These are phyloP conservation scores for Aspergillus luchuensis DNA, from an alignment of 2,329 filamentous ascomycete species.

Conservation along the genomic window DNA sequence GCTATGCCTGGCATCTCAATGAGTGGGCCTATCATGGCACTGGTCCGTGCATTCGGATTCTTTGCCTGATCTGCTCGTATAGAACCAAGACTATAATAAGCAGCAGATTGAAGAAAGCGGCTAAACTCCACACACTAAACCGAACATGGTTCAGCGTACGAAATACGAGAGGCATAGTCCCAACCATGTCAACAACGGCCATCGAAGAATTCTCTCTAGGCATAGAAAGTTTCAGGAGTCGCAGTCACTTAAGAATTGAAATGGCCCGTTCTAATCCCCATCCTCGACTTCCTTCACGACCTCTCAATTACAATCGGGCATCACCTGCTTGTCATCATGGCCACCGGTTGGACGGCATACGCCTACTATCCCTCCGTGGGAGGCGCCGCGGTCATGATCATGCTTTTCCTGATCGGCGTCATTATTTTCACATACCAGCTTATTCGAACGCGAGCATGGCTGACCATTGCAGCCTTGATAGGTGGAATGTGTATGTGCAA, in stretches of 20 bases:
- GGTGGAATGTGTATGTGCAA: neutral
- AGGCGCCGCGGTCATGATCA: slow-evolving; percentile 2
- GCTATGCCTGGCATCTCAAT: too few species aligned
- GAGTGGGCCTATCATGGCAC: too few species aligned
- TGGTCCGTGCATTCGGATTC: too few species aligned
- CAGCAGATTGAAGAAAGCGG: too few species aligned
- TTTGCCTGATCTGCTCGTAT: too few species aligned
- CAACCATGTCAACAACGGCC: neutral
- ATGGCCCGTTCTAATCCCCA: neutral
- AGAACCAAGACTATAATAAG: too few species aligned
- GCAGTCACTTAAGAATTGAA: neutral
- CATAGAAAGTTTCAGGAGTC: neutral
- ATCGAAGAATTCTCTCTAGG: neutral
- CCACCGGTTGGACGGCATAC: slow-evolving; percentile 5
- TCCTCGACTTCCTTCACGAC: neutral
- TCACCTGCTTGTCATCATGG: neutral
- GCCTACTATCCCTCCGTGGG: slow-evolving; percentile 8
- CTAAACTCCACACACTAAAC: neutral
- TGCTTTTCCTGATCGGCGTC: neutral
- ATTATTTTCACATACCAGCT: slow-evolving; percentile 5
- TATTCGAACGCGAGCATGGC: slow-evolving; percentile 4
- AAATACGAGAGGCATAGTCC: neutral
- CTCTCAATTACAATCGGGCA: too few species aligned
- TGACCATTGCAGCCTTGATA: slow-evolving; percentile 6
- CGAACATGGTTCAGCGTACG: slow-evolving; percentile 1